A percentile compares a stretch with the other conserved stretches of the same genome.
Evolutionary conservation across 495 filamentous ascomycete species (phyloP).

Genomic region (Penicillium verhagenii): DNA sequence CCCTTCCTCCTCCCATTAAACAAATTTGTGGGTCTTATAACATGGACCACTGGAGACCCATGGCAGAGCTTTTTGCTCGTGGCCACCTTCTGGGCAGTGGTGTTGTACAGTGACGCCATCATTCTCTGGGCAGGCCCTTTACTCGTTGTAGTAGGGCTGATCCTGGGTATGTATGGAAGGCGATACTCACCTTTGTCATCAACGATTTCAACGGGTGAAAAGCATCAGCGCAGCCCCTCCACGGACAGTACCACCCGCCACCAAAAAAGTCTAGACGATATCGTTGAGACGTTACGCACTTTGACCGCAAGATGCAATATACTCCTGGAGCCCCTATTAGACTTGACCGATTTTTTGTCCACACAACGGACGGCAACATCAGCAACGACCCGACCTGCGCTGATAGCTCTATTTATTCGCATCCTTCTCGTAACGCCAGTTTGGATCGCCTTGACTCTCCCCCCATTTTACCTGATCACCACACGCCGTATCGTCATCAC

Average conservation of each 20-base stretch:
- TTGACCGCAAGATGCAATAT: conserved; percentile 91
- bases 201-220: conserved; percentile 68
- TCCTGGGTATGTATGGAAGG: conserved; percentile 88
- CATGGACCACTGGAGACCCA: conserved; percentile 89
- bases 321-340: conserved; percentile 80
- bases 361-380: conserved; percentile 89
- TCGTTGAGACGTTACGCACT: conserved; percentile 83
- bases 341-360: conserved; percentile 89
- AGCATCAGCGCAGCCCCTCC: conserved; percentile 51
- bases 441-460: conserved; percentile 81
- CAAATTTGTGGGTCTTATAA: conserved; percentile 75
- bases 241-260: conserved; percentile 64
- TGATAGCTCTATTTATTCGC: conserved; percentile 85
- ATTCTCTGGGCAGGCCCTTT: conserved; percentile 80
- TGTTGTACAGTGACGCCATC: conserved; percentile 80
- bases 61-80: conserved; percentile 97
- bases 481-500: conserved; percentile 77
- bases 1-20: conserved; percentile 88
- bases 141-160: conserved; percentile 72
- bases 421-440: conserved; percentile 83
- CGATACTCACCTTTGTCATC: conserved; percentile 89
- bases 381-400: conserved; percentile 86
- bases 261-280: conserved; percentile 89
- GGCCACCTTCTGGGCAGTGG: conserved; percentile 76
- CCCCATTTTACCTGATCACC: conserved; percentile 81